Evolutionary conservation across 371 early-diverging fungal species (phyloP), one percentile per base, ranked within the genome.

Genomic region (Mucor racemosus): DNA sequence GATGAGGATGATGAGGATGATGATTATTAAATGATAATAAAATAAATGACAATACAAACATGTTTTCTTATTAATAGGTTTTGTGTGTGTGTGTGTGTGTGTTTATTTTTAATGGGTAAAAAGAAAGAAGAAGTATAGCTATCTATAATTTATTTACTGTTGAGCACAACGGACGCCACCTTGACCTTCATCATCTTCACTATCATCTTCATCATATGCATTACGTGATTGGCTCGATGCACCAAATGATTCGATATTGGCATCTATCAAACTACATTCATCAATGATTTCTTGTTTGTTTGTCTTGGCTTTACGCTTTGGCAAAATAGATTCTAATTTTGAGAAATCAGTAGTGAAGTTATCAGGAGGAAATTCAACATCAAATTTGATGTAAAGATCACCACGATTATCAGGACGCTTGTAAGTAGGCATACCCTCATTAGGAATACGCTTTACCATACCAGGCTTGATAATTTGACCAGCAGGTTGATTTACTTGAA

Each of bases 371-470:
- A 99, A 99, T 72, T 89, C 90, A 62, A 99, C 86, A 41, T 94
- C 92, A 76, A 99, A 99, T 62, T 90, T 87, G 72, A 98, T 76
- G 78, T 91, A 95, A 31, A 99, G 82, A 82, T 95, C 92, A 59
- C 99, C 99, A 73, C 89, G 88, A 71, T 90, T 88, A 72, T 93
- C 94, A 58, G 95, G 95, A 31, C 92, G 86, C 72, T 88, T 90
- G 82, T 89, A 92, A 66, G 86, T 89, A 46, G 99, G 99, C 97
- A 99, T 97, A 62, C 99, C 99, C 81, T 99, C 96, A 67, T 90
- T 86, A 58, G 75, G 78, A 68, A 98, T 90, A 66, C 86, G 85
- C 84, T 96, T 97, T 57, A 91, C 80, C 72, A 92, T 92, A 35
- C 88, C 90, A 26, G 97, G 98, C 74, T 89, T 90, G 76, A 99